phyloP scores from a whole-genome alignment of 2,329 filamentous ascomycete species.

The Monilinia fructicola region DNA sequence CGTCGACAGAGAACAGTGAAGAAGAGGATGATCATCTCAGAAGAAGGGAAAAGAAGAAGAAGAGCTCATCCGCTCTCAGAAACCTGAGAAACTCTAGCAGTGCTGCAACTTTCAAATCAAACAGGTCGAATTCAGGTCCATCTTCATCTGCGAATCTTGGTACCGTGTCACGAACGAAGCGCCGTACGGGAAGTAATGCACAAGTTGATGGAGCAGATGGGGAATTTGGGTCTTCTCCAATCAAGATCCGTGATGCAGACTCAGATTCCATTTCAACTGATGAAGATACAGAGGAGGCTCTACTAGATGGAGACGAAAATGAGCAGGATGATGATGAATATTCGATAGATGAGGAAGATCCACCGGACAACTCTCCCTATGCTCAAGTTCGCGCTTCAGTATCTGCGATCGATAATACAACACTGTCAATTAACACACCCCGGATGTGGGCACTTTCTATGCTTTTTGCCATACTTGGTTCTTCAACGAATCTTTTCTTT shows the following conservation, averaged over 20 bases:
- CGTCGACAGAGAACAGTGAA: conserved; percentile 42
- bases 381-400: conserved; percentile 79
- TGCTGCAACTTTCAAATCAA: conserved; percentile 25
- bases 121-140: conserved; percentile 24
- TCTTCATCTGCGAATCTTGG: conserved; percentile 24
- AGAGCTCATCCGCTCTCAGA: conserved; percentile 34
- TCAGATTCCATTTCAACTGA: conserved; percentile 36
- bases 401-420: conserved; percentile 69
- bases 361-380: conserved; percentile 71
- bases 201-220: conserved; percentile 31
- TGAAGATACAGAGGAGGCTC: conserved; percentile 41
- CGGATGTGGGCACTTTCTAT: conserved; percentile 85
- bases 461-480: conserved; percentile 76
- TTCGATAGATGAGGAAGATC: conserved; percentile 50
- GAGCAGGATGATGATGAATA: conserved; percentile 40
- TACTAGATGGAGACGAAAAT: conserved; percentile 38
- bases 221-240: conserved; percentile 33
- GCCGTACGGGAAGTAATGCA: conserved; percentile 18
- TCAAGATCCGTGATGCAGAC: conserved; percentile 25
- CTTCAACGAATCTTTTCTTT: conserved; percentile 84
- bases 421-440: conserved; percentile 81
- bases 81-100: conserved; percentile 35
- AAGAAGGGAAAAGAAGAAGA: conserved; percentile 31
- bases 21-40: conserved; percentile 38
- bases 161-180: not conserved